Evolutionary conservation across 345 rosid species (phyloP).

Genomic region (Gossypium anomalum): DNA sequence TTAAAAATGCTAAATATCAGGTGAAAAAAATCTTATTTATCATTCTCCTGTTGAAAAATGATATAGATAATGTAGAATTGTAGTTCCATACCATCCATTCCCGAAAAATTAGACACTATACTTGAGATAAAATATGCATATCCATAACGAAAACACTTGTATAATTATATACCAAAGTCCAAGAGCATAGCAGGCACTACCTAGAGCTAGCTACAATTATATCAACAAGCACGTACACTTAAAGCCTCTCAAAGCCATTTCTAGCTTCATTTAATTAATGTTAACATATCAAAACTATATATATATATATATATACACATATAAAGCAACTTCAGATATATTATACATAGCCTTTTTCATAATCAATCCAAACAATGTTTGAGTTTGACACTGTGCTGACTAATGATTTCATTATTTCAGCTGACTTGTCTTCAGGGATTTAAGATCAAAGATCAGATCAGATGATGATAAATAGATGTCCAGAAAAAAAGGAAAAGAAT

Average conservation of each 20-base stretch:
- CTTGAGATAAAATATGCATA: too few species aligned
- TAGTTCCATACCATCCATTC: rapidly evolving
- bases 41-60: too few species aligned
- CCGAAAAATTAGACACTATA: too few species aligned
- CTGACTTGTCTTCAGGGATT: neutral
- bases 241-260: neutral
- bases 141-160: neutral
- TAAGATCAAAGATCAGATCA: neutral
- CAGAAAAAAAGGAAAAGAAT: slow-evolving; percentile 14
- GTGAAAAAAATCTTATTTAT: too few species aligned
- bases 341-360: neutral
- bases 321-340: neutral
- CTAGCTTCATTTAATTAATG: neutral
- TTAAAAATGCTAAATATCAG: too few species aligned
- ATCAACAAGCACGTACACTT: neutral
- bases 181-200: neutral
- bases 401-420: neutral
- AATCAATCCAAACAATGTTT: neutral
- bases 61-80: too few species aligned
- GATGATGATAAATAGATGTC: slow-evolving; percentile 8
- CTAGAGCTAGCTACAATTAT: neutral
- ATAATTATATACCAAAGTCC: neutral
- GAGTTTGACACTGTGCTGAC: neutral
- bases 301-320: too few species aligned
- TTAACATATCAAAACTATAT: neutral